Conservation (phyloP, 805 yeast species). For the Danielozyma ontarioensis region DNA sequence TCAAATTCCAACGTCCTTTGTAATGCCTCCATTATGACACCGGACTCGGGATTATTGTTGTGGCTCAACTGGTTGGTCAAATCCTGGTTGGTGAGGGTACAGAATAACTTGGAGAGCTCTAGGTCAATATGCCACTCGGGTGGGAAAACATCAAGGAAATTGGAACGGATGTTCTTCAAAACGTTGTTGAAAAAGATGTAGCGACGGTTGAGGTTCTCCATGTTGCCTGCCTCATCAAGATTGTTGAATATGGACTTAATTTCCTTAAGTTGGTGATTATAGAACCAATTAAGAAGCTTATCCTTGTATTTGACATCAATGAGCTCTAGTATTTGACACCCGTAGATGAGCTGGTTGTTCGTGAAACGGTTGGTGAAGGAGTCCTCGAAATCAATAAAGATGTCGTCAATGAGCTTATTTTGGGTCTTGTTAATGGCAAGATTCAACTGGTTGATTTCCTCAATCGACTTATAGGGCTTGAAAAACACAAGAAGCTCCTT, state of each 20-base stretch:
- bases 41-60: constrained; percentile 47
- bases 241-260: constrained; percentile 68
- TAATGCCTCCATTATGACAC: constrained; percentile 61
- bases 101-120: constrained; percentile 57
- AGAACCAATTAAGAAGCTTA: constrained; percentile 68
- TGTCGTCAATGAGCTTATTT: constrained; percentile 57
- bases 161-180: constrained; percentile 51
- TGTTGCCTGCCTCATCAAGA: constrained; percentile 89
- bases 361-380: constrained; percentile 22
- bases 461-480: constrained; percentile 76
- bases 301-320: constrained; percentile 50
- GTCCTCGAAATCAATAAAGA: constrained; percentile 67
- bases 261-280: constrained; percentile 65
- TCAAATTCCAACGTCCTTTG: constrained; percentile 84
- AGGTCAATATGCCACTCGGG: constrained; percentile 64
- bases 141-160: constrained; percentile 57
- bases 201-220: constrained; percentile 80
- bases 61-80: constrained; percentile 48
- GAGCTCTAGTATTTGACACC: constrained; percentile 69
- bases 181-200: constrained; percentile 77
- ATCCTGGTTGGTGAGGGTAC: constrained; percentile 65
- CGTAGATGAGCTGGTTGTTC: constrained; percentile 43
- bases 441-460: constrained; percentile 66
- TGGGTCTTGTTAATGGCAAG: constrained; percentile 56
- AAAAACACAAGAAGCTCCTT: constrained; percentile 68